phyloP scores from a whole-genome alignment of 768 basidiomycete genomes.

The Amanita brunnescens region DNA sequence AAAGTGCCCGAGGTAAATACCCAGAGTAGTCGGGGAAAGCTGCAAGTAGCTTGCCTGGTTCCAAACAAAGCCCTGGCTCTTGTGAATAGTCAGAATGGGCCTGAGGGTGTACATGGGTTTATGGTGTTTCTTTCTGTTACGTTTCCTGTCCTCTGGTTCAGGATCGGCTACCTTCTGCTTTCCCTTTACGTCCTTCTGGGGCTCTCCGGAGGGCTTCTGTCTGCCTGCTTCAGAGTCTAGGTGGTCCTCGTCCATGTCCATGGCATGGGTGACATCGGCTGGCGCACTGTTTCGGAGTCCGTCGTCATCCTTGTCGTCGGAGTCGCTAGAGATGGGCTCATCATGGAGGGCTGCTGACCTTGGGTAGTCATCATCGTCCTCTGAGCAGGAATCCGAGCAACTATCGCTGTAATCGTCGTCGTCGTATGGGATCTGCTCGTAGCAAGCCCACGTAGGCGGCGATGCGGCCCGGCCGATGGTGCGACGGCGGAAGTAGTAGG shows the following conservation, averaged over 20 bases:
- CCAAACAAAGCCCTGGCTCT: slow-evolving; percentile 87
- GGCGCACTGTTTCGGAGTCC: slow-evolving; percentile 16
- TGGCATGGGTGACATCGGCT: slow-evolving; percentile 22
- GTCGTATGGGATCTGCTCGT: slow-evolving; percentile 77
- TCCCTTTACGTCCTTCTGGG: slow-evolving; percentile 62
- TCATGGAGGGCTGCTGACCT: slow-evolving; percentile 10
- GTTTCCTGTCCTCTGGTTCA: slow-evolving; percentile 40
- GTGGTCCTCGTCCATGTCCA: slow-evolving; percentile 54
- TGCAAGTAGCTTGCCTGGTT: slow-evolving; percentile 59
- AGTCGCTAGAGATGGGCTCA: slow-evolving; percentile 18
- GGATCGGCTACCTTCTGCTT: slow-evolving; percentile 74
- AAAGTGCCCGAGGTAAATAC: slow-evolving; percentile 2
- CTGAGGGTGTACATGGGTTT: slow-evolving; percentile 54
- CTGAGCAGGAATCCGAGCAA: slow-evolving; percentile 58
- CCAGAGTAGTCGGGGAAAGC: neutral
- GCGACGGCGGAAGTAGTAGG: slow-evolving; percentile 57
- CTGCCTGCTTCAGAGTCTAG: slow-evolving; percentile 23
- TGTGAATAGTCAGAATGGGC: slow-evolving; percentile 80
- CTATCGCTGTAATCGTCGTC: slow-evolving; percentile 55
- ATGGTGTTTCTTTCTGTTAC: slow-evolving; percentile 47
- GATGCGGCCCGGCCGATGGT: slow-evolving; percentile 74
- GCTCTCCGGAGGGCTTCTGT: slow-evolving; percentile 18
- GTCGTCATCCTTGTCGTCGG: slow-evolving; percentile 27
- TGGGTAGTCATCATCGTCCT: slow-evolving; percentile 63
- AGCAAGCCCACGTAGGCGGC: slow-evolving; percentile 84